Base-by-base conservation (phyloP, 495 filamentous ascomycete species). In the Tuber indicum region DNA sequence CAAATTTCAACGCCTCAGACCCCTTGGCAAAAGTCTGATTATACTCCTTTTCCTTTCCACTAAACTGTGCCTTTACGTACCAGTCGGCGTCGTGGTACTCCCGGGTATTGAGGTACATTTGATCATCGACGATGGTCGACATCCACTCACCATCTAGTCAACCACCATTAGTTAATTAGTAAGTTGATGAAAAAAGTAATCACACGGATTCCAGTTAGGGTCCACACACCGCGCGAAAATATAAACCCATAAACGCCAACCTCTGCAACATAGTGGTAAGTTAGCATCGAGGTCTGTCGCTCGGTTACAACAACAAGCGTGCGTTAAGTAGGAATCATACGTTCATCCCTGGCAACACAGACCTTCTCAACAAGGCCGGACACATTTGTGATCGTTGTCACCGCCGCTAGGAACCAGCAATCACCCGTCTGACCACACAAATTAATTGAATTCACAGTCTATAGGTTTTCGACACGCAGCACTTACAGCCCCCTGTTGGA, bases 211-310 rank as follows among this genome's bases (percentile, higher is more conserved):
- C 1, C 41, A 12, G 45, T 14, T 26, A 32, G 36, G 44, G 44
- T 32, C 19, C 43, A 76, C 86, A 79, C 84, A 91, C 89, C 90
- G 81, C 95, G 89, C 85, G 93, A 89, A 84, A 98, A 97, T 16
- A 97, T 94, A 82, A 97, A 97, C 0, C 95, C 94, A 81, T 98
- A 97, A 26, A 97, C 94, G 8, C 95, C 95, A 43, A 97, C 90
- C 70, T 88, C 75, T 79, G 69, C 21, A 10, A 26, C 32, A 43
- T 32, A 62, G 12, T 21, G 49, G 23, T n/a, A 62, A 62, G 52
- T 79, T 69, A 79, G 66, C 36, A n/a, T 12, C 8, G 3, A 3
- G 23, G 49, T n/a, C 21, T n/a, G 26, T 32, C 16, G 39, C 44
- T 69, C 12, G 47, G 66, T 70, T 4, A 21, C 7, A 9, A 32